Base-by-base conservation (phyloP, 2,329 filamentous ascomycete species). In the Drechslera avenae region DNA sequence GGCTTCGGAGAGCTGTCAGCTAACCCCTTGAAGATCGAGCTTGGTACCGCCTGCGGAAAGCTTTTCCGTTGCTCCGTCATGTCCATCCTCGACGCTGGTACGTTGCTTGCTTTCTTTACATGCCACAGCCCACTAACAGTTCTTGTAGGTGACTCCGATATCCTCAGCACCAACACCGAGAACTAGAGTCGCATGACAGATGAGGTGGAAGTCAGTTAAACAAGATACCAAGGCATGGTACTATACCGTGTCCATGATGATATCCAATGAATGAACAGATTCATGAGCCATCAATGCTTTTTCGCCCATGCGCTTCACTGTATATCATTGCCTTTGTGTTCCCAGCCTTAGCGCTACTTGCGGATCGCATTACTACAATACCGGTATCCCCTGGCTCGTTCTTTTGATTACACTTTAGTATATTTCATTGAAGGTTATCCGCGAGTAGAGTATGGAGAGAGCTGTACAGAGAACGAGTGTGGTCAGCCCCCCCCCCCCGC, bases 41-140 rank as follows among this genome's bases (percentile, higher is more conserved):
- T 99, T 67, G 94, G 94, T 75, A 97, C 92, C 75, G 92, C 91
- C 69, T 97, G 92, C 83, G 94, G 94, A 84, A 97, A 97, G 85
- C 89, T 99, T 76, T 99, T 96, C 89, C 86, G 91, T 71, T 96
- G 90, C 87, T 93, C 90, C 67, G 96, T 92, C 80, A 95, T 99
- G 89, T 88, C 92, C 71, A 89, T 97, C 76, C 83, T 97, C 67
- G 94, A 99, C 80, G 91, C 92, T 76, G 94, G 93, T 71, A 65
- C 56, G 68, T 68, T 43, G 21, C 14, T 21, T 5, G 7, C 7
- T 32, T 42, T 37, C 26, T 36, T 32, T 3, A 23, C 13, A 3
- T 16, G 32, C 16, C 10, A 19, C 21, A 8, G n/a, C 19, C 10
- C 42, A 36, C 59, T 69, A 49, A 68, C 52, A 44, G 19, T 32